A percentile compares a stretch with the other conserved stretches of the same genome.
Conservation (phyloP, 306 rosid species). For the Alnus rubra region DNA sequence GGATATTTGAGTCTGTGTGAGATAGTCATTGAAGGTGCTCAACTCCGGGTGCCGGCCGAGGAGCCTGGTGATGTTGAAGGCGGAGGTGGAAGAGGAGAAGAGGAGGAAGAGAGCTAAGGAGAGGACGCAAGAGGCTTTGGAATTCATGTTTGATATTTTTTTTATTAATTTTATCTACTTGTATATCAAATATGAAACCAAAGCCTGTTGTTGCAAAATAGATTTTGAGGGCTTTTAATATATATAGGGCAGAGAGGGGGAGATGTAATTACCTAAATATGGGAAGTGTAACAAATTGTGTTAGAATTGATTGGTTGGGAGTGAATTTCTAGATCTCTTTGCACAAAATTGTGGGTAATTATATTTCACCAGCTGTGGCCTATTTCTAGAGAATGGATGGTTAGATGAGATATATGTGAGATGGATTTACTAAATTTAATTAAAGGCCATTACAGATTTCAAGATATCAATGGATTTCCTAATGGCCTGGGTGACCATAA, state of each 20-base stretch:
- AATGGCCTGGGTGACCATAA: too few relatives aligned
- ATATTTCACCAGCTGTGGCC: neutral
- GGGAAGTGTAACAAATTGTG: neutral
- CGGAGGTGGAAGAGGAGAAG: conserved; percentile 33
- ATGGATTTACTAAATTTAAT: neutral
- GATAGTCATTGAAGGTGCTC: conserved; percentile 32
- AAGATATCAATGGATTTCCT: neutral
- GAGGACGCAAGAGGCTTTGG: conserved; percentile 41
- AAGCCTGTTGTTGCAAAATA: neutral
- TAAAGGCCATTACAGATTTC: neutral
- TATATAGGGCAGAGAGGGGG: neutral
- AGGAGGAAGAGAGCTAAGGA: conserved; percentile 33
- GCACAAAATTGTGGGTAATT: neutral
- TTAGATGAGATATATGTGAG: neutral
- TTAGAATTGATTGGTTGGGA: conserved; percentile 16
- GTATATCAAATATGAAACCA: conserved; percentile 8
- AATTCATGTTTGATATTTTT: conserved; percentile 30
- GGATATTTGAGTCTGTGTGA: conserved; percentile 55
- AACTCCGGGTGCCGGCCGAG: conserved; percentile 36
- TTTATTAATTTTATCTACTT: neutral
- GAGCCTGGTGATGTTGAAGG: conserved; percentile 46
- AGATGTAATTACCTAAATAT: neutral
- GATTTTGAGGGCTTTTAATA: neutral
- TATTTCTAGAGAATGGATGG: neutral
- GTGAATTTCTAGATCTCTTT: conserved; percentile 13